These are phyloP conservation scores for Paecilomyces sp. DNA, from an alignment of 2,329 filamentous ascomycete species.

Conservation along the genomic window DNA sequence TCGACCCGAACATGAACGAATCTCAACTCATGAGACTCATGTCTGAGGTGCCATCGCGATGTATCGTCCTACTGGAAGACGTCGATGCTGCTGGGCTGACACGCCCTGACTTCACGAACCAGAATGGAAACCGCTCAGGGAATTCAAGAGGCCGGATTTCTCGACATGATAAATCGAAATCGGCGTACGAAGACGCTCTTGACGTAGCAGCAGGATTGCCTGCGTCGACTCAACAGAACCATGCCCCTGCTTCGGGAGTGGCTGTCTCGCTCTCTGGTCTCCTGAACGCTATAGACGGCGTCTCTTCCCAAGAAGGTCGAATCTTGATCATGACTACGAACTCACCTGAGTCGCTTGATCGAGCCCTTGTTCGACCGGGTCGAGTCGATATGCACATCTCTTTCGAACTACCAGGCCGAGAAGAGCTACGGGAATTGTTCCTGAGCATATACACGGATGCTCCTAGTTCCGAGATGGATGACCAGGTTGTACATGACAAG, in stretches of 20 bases:
- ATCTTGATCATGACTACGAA: constrained; percentile 82
- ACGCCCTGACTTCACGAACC: constrained; percentile 20
- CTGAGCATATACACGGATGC: constrained; percentile 20
- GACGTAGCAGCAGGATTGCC: background rate
- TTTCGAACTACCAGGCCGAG: constrained; percentile 37
- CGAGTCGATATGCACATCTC: constrained; percentile 63
- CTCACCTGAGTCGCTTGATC: constrained; percentile 62
- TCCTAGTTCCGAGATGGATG: background rate
- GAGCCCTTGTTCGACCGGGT: constrained; percentile 65
- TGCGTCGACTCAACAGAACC: background rate
- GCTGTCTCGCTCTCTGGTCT: constrained; percentile 63
- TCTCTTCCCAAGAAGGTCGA: constrained; percentile 69
- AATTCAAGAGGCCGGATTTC: background rate
- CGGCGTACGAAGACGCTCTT: background rate
- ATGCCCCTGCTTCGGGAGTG: constrained; percentile 9
- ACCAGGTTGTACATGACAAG: constrained; percentile 11
- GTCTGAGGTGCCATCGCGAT: constrained; percentile 53
- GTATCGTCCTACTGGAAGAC: constrained; percentile 62
- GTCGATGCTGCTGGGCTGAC: constrained; percentile 60
- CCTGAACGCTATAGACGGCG: constrained; percentile 75
- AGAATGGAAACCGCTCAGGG: constrained; percentile 4
- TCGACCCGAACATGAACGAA: constrained; percentile 56
- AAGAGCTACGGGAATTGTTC: constrained; percentile 21
- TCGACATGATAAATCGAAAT: background rate
- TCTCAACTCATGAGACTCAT: constrained; percentile 55